These are phyloP conservation scores for Alternaria alternata DNA, from an alignment of 2,329 filamentous ascomycete genomes.

Conservation along the genomic window DNA sequence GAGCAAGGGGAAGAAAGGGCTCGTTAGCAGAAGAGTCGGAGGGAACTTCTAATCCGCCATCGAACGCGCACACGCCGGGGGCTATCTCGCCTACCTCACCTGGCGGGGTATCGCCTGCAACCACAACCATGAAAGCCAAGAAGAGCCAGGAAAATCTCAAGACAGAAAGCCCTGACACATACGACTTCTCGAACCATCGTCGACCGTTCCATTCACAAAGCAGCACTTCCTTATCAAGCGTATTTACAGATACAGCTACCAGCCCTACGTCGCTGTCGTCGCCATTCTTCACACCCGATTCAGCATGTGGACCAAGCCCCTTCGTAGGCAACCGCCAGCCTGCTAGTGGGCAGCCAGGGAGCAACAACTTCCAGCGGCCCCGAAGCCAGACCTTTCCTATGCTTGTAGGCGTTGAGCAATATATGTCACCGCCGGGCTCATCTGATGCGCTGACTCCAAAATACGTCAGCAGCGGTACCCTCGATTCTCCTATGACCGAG, in stretches of 20 bases:
- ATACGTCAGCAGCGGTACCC: constrained; percentile 55
- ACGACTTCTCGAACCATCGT: constrained; percentile 68
- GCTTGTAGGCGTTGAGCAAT: constrained; percentile 67
- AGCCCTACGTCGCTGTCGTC: constrained; percentile 78
- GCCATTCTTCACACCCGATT: constrained; percentile 80
- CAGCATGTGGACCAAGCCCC: constrained; percentile 66
- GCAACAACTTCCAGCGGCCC: constrained; percentile 73
- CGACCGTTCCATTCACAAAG: constrained; percentile 71
- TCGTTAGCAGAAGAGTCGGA: constrained; percentile 73
- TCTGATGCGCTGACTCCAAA: constrained; percentile 66
- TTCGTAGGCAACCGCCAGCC: constrained; percentile 66
- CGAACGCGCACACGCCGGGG: constrained; percentile 68
- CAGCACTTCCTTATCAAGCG: constrained; percentile 72
- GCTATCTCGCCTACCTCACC: constrained; percentile 78
- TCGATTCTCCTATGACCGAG: constrained; percentile 62
- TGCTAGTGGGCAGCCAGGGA: constrained; percentile 57
- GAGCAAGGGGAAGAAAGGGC: constrained; percentile 63
- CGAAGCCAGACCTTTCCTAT: constrained; percentile 87
- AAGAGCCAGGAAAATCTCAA: constrained; percentile 74
- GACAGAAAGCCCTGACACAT: constrained; percentile 64
- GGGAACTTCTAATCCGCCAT: constrained; percentile 64
- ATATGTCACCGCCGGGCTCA: constrained; percentile 60
- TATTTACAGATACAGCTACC: constrained; percentile 70
- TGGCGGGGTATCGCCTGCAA: constrained; percentile 72
- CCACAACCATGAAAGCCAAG: constrained; percentile 67